phyloP scores from a whole-genome alignment of 148 eudicot species.

The Spergularia bocconei region DNA sequence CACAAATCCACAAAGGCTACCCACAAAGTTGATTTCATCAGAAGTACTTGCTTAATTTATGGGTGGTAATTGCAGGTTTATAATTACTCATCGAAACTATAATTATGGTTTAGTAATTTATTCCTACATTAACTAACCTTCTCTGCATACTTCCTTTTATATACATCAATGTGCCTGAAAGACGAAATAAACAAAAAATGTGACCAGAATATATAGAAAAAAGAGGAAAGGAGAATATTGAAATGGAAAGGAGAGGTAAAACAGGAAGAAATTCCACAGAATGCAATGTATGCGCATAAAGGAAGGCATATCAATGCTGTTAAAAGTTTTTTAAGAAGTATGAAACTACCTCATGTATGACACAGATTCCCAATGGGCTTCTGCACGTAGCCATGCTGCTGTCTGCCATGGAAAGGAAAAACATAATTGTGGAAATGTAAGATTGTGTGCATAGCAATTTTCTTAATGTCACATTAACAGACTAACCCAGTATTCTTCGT shows the following conservation, averaged over 20 bases:
- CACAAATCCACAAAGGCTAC: neutral
- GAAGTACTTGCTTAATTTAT: neutral
- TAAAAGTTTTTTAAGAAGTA: neutral
- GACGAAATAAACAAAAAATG: constrained; percentile 12
- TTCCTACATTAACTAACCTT: constrained; percentile 43
- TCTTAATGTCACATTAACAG: constrained; percentile 12
- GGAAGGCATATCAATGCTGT: neutral
- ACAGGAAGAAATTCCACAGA: neutral
- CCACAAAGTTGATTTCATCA: neutral
- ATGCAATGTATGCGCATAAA: neutral
- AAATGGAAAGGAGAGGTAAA: neutral
- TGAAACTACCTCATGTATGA: constrained; percentile 55
- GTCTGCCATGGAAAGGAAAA: constrained; percentile 48
- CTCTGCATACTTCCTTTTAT: constrained; percentile 75
- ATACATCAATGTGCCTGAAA: constrained; percentile 65
- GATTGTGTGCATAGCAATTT: neutral
- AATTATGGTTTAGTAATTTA: neutral
- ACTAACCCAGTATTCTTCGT: constrained; percentile 87
- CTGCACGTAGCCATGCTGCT: constrained; percentile 88
- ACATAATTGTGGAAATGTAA: constrained; percentile 9
- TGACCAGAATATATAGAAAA: neutral
- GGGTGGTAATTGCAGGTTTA: neutral
- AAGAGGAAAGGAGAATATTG: neutral
- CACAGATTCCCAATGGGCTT: constrained; percentile 77
- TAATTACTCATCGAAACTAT: neutral